Evolutionary conservation across 257 asterid species (phyloP).

Genomic region (Mitragyna speciosa): DNA sequence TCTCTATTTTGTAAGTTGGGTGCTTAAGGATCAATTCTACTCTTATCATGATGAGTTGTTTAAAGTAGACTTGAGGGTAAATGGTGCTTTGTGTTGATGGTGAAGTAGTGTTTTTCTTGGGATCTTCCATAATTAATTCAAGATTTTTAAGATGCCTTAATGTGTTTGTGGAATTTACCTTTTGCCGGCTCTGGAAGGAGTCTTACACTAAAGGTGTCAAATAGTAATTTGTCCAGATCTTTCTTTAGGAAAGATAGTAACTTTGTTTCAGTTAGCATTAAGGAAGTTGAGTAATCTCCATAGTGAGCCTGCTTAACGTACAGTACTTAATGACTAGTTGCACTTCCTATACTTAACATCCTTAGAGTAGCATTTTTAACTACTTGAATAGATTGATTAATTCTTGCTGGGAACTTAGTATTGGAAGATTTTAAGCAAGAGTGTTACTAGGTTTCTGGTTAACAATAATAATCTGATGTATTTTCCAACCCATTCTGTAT

Average conservation of each 20-base stretch:
- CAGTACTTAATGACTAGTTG: neutral
- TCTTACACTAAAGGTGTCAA: neutral
- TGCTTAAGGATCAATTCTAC: no score
- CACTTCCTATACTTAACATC: neutral
- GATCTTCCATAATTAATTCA: neutral
- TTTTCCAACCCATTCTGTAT: neutral
- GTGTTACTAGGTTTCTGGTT: neutral
- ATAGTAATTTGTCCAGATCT: neutral
- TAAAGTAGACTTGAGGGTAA: neutral
- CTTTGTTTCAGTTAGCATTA: neutral
- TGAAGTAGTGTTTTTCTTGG: neutral
- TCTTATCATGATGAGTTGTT: no score
- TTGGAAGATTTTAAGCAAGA: neutral
- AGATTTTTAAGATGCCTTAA: no score
- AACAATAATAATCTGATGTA: neutral
- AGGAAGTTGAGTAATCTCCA: neutral
- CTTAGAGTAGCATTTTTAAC: neutral
- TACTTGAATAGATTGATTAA: neutral
- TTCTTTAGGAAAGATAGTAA: neutral
- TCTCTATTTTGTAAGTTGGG: no score
- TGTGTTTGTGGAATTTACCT: neutral
- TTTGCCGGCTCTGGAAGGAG: neutral
- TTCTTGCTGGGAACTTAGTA: neutral
- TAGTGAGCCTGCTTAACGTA: neutral
- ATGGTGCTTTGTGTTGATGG: neutral